phyloP scores from a whole-genome alignment of 441 rosid genomes.

The Corymbia calophylla region DNA sequence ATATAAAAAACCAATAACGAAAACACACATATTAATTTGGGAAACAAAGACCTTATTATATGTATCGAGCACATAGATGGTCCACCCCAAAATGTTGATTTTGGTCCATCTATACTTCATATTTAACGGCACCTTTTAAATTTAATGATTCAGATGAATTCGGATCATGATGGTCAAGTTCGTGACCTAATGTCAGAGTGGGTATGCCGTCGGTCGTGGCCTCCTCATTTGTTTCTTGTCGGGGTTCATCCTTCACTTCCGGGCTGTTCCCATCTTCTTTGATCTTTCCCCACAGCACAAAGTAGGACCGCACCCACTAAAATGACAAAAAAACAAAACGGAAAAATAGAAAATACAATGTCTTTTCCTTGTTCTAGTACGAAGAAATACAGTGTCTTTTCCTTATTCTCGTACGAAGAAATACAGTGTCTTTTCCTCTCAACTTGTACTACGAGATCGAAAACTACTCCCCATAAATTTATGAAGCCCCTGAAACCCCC shows the following conservation, averaged over 20 bases:
- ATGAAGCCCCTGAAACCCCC: conserved; percentile 49
- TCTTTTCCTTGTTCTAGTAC: too few species aligned
- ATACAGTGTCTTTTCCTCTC: too few species aligned
- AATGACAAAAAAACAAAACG: too few species aligned
- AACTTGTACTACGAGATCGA: too few species aligned
- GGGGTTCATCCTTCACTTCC: not conserved
- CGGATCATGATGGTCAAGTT: not conserved
- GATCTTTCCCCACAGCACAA: not conserved
- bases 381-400: too few species aligned
- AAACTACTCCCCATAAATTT: too few species aligned
- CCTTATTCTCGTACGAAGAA: too few species aligned
- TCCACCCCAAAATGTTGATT: not conserved
- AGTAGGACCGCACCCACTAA: not conserved
- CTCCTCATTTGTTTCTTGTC: not conserved
- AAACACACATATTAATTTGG: not conserved
- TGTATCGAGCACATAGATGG: not conserved
- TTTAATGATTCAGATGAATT: not conserved
- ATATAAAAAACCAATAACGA: not conserved
- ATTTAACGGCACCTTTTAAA: not conserved
- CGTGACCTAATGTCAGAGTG: not conserved
- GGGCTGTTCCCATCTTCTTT: not conserved
- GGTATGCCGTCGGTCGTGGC: not conserved
- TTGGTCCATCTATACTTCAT: not conserved
- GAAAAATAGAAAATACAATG: too few species aligned
- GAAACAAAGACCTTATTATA: not conserved